phyloP scores from a whole-genome alignment of 495 filamentous ascomycete species.

The Hyaloscypha variabilis region DNA sequence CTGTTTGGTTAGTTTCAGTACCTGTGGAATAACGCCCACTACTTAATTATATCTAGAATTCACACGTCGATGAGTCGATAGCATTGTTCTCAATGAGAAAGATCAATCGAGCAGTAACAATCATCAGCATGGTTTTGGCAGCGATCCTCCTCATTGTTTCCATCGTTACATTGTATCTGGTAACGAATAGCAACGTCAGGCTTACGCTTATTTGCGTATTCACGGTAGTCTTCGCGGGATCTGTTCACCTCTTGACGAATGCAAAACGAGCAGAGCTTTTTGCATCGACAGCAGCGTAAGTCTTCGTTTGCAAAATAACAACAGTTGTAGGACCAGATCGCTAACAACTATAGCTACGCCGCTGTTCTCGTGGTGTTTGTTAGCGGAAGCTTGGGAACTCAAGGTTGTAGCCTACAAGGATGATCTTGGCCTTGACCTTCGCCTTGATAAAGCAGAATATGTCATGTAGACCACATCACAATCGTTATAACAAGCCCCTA shows the following conservation, averaged over 20 bases:
- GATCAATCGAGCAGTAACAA: background rate
- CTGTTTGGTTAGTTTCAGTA: conserved; percentile 2
- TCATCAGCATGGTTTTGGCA: conserved; percentile 8
- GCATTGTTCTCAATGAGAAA: background rate
- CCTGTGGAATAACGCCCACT: background rate
- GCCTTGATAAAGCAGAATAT: no score
- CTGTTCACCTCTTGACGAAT: conserved; percentile 26
- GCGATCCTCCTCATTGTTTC: conserved; percentile 6
- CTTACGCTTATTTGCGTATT: conserved; percentile 8
- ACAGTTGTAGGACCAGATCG: background rate
- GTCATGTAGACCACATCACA: no score
- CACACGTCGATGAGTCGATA: conserved; percentile 7
- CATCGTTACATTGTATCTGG: conserved; percentile 12
- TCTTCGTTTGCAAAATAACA: background rate
- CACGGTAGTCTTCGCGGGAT: conserved; percentile 18
- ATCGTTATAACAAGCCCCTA: no score
- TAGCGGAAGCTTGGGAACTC: conserved; percentile 9
- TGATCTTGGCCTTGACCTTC: no score
- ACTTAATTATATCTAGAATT: background rate
- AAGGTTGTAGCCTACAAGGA: background rate
- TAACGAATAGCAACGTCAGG: background rate
- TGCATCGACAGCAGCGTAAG: conserved; percentile 29
- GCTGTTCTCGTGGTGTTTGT: conserved; percentile 34
- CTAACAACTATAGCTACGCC: conserved; percentile 12
- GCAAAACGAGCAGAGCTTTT: conserved; percentile 32